phyloP scores from a whole-genome alignment of 73 alveolate species.

The Paramecium primaurelia region DNA sequence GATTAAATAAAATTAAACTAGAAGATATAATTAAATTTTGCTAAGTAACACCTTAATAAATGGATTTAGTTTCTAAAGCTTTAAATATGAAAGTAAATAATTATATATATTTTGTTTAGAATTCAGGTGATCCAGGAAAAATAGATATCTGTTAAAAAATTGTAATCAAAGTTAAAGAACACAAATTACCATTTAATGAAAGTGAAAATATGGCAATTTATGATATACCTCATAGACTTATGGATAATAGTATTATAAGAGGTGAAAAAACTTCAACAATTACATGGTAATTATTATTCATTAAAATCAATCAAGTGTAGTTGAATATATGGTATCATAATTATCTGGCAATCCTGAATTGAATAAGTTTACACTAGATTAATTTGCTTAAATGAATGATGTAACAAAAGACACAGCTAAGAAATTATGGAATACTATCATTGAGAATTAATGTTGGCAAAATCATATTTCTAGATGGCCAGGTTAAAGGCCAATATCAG shows the following conservation, averaged over 20 bases:
- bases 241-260: background rate
- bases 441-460: background rate
- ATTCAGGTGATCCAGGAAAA: background rate
- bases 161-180: background rate
- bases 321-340: background rate
- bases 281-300: background rate
- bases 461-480: background rate
- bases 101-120: background rate
- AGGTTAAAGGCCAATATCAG: background rate
- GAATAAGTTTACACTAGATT: background rate
- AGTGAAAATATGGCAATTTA: background rate
- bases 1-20: background rate
- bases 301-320: background rate
- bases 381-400: background rate
- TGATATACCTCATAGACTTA: background rate
- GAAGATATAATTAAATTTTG: background rate
- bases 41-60: background rate
- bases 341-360: background rate
- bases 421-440: constrained; percentile 6
- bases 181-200: constrained; percentile 19
- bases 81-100: background rate
- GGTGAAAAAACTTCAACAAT: background rate
- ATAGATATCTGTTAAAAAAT: background rate
- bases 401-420: constrained; percentile 8
- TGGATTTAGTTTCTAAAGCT: background rate